Evolutionary conservation across 495 filamentous ascomycete genomes (phyloP).

Genomic region (Neurospora cerealis): DNA sequence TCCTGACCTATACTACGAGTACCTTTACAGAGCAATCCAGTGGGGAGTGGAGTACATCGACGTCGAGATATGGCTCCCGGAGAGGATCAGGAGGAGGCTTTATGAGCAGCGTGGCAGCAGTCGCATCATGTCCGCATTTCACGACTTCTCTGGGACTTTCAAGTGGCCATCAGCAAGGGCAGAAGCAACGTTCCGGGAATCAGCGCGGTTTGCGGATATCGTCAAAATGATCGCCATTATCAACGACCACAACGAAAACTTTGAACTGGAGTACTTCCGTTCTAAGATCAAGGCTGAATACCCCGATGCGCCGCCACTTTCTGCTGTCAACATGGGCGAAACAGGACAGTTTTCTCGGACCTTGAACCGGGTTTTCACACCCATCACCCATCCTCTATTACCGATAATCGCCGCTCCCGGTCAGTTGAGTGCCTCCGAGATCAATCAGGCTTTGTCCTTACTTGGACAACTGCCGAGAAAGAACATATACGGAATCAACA

Average conservation of each 20-base stretch:
- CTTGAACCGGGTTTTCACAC: conserved; percentile 73
- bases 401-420: conserved; percentile 79
- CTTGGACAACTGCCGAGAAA: conserved; percentile 74
- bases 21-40: conserved; percentile 67
- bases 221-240: conserved; percentile 85
- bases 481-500: conserved; percentile 70
- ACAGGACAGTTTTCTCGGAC: conserved; percentile 71
- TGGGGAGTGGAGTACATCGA: conserved; percentile 87
- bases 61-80: conserved; percentile 76
- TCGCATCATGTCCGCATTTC: conserved; percentile 76
- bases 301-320: conserved; percentile 56
- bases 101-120: conserved; percentile 62
- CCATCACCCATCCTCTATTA: conserved; percentile 74
- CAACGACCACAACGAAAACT: conserved; percentile 68
- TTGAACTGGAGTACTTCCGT: conserved; percentile 80
- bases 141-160: conserved; percentile 75
- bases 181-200: conserved; percentile 56
- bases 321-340: conserved; percentile 79
- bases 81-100: conserved; percentile 56
- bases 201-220: conserved; percentile 66
- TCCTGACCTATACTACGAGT: conserved; percentile 61
- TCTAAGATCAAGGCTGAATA: conserved; percentile 59
- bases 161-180: conserved; percentile 68
- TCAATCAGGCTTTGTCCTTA: conserved; percentile 65
- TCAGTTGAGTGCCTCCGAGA: conserved; percentile 73